These are phyloP conservation scores for Castanospermum australe DNA, from an alignment of 306 rosid genomes.

Conservation along the genomic window DNA sequence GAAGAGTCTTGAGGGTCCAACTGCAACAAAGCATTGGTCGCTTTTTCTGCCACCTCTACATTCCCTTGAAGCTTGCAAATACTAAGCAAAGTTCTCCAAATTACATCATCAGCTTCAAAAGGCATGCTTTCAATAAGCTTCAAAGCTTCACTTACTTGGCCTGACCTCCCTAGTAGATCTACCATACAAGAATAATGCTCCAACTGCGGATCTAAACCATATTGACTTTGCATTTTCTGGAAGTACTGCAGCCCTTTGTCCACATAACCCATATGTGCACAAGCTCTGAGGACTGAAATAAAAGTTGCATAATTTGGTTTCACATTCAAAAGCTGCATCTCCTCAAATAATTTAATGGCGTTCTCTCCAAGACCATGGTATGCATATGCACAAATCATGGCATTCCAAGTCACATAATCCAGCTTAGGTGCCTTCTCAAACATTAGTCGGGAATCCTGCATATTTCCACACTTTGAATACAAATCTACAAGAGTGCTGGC, in stretches of 20 bases:
- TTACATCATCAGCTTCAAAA: slow-evolving; percentile 69
- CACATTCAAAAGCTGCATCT: slow-evolving; percentile 65
- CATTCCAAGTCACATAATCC: slow-evolving; percentile 85
- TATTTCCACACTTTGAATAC: slow-evolving; percentile 87
- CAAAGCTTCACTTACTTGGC: slow-evolving; percentile 61
- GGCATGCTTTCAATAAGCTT: slow-evolving; percentile 80
- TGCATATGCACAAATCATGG: slow-evolving; percentile 89
- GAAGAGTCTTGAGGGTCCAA: slow-evolving; percentile 83
- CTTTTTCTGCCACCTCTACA: slow-evolving; percentile 78
- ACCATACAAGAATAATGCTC: slow-evolving; percentile 93
- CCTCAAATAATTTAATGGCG: slow-evolving; percentile 64
- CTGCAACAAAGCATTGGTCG: slow-evolving; percentile 48
- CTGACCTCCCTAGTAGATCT: slow-evolving; percentile 82
- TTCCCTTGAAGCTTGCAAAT: slow-evolving; percentile 74
- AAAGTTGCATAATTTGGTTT: slow-evolving; percentile 76
- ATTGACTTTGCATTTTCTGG: slow-evolving; percentile 52
- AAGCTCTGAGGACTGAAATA: slow-evolving; percentile 82
- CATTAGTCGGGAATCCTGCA: slow-evolving; percentile 69
- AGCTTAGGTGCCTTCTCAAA: slow-evolving; percentile 74
- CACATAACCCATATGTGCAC: slow-evolving; percentile 75
- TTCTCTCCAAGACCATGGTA: slow-evolving; percentile 78
- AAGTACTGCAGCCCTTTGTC: slow-evolving; percentile 62
- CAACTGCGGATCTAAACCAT: slow-evolving; percentile 69
- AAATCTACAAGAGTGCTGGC: slow-evolving; percentile 84
- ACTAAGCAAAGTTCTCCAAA: slow-evolving; percentile 85